Conservation (phyloP, 139 green algal species). For the Coelastrella sp. region DNA sequence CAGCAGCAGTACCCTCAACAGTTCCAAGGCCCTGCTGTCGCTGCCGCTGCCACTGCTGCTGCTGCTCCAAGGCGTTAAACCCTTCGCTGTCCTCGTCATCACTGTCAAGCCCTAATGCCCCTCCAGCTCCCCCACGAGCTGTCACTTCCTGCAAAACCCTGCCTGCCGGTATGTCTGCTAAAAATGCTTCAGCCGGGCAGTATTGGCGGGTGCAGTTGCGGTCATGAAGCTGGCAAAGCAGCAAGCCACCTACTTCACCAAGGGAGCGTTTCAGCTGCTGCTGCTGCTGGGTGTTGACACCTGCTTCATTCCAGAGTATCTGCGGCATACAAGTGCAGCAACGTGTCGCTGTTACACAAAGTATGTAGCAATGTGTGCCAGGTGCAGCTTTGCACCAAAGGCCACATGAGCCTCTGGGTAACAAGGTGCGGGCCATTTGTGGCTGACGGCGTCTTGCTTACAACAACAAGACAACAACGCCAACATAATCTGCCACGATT, state of each 20-base stretch:
- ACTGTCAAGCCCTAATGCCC: not conserved
- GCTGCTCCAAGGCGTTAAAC: not conserved
- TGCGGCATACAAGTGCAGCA: not conserved
- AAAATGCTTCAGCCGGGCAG: slow-evolving; percentile 71
- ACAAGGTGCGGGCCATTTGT: too few species aligned
- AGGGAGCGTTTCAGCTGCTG: slow-evolving; percentile 7
- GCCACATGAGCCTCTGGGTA: too few species aligned
- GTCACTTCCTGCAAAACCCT: slow-evolving; percentile 52
- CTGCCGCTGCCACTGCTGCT: slow-evolving; percentile 38
- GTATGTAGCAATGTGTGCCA: too few species aligned
- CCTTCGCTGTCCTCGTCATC: not conserved
- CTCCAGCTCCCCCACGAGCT: not conserved
- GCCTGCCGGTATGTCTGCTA: slow-evolving; percentile 67
- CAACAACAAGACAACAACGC: too few species aligned
- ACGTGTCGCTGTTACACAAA: too few species aligned
- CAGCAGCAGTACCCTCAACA: not conserved
- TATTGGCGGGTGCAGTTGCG: slow-evolving; percentile 74
- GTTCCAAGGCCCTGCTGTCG: not conserved
- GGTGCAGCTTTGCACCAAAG: too few species aligned
- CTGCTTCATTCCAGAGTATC: slow-evolving; percentile 24
- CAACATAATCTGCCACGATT: too few species aligned
- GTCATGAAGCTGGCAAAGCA: slow-evolving; percentile 70
- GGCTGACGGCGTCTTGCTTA: too few species aligned
- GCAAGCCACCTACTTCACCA: slow-evolving; percentile 20
- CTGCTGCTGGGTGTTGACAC: not conserved